phyloP scores from a whole-genome alignment of 768 basidiomycete species.

The Panaeolus cyanescens region DNA sequence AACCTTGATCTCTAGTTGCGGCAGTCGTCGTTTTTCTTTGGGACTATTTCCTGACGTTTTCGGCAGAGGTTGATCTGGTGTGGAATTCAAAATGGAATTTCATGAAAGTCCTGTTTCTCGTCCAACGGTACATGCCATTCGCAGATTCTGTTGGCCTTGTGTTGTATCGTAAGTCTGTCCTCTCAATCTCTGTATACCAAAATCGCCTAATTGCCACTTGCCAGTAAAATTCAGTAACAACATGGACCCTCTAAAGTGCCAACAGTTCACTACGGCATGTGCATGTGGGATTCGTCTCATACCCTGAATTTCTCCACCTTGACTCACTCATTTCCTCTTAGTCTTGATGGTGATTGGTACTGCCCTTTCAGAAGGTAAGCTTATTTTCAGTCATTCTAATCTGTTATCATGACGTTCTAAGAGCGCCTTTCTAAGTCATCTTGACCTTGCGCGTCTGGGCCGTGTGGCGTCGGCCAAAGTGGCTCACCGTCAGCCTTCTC shows the following conservation, averaged over 20 bases:
- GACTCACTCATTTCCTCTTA: neutral
- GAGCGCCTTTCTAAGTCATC: slow-evolving; percentile 13
- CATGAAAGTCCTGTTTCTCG: slow-evolving; percentile 5
- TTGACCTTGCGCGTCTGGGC: slow-evolving; percentile 22
- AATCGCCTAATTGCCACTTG: neutral
- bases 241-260: neutral
- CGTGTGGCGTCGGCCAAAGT: slow-evolving; percentile 16
- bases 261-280: neutral
- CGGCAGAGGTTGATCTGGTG: slow-evolving; percentile 5
- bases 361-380: neutral
- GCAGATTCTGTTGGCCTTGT: slow-evolving; percentile 1
- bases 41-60: slow-evolving; percentile 3
- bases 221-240: neutral
- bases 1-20: neutral
- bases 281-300: neutral
- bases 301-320: neutral
- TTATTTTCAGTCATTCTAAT: neutral
- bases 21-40: neutral
- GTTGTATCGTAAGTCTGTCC: neutral
- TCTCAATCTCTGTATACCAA: neutral
- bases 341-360: neutral
- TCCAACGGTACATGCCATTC: slow-evolving; percentile 5
- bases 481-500: slow-evolving; percentile 10
- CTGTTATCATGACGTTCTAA: neutral
- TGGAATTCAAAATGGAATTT: slow-evolving; percentile 1